Evolutionary conservation across 768 basidiomycete genomes (phyloP).

Genomic region (Leccinum variicolor): DNA sequence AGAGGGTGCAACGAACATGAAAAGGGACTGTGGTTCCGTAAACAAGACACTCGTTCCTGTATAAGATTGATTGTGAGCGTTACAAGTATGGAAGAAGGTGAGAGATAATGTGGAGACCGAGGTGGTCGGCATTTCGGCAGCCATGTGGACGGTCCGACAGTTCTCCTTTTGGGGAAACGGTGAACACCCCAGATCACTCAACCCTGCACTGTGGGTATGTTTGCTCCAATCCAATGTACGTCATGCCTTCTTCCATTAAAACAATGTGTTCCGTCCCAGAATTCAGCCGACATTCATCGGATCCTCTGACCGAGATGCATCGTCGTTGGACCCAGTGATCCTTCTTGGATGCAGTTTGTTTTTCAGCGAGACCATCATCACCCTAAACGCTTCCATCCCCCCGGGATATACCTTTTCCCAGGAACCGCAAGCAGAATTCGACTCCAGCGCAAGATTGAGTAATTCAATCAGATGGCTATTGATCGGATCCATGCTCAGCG

Average conservation of each 20-base stretch:
- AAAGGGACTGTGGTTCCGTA: constrained; percentile 27
- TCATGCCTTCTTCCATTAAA: constrained; percentile 21
- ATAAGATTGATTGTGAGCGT: constrained; percentile 29
- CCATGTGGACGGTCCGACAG: constrained; percentile 6
- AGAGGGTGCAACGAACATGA: constrained; percentile 18
- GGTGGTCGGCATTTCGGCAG: constrained; percentile 33
- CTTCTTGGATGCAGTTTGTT: constrained; percentile 26
- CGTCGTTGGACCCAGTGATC: constrained; percentile 12
- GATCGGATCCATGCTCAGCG: constrained; percentile 78
- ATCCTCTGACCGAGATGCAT: constrained; percentile 23
- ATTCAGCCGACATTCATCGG: constrained; percentile 31
- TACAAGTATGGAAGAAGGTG: constrained; percentile 28
- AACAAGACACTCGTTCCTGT: constrained; percentile 30
- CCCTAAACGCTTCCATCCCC: constrained; percentile 31
- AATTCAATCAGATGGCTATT: constrained; percentile 79
- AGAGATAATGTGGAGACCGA: constrained; percentile 33
- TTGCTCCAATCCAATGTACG: constrained; percentile 22
- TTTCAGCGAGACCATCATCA: constrained; percentile 33
- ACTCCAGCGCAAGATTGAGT: constrained; percentile 76
- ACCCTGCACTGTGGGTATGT: constrained; percentile 19
- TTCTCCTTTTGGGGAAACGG: constrained; percentile 3
- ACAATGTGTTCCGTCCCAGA: constrained; percentile 16
- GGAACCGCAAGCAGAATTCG: constrained; percentile 30
- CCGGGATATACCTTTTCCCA: constrained; percentile 35
- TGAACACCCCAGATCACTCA: constrained; percentile 29